phyloP scores from a whole-genome alignment of 2,329 filamentous ascomycete genomes.

The Metarhizium album region DNA sequence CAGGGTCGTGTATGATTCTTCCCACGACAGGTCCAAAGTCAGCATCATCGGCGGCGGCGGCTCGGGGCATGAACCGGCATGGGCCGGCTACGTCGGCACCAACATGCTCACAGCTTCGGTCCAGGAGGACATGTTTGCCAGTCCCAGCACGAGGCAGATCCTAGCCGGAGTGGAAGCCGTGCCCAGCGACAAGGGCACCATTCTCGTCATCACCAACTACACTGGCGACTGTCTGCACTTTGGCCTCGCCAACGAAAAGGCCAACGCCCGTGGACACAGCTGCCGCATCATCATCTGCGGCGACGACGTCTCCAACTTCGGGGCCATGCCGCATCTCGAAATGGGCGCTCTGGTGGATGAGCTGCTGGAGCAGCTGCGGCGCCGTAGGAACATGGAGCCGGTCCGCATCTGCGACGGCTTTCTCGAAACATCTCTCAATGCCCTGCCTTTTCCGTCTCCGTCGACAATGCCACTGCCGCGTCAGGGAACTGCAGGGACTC shows the following conservation, averaged over 20 bases:
- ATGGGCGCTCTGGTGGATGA: slow-evolving; percentile 44
- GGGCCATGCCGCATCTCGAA: slow-evolving; percentile 47
- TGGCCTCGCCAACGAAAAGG: slow-evolving; percentile 48
- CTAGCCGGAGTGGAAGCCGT: slow-evolving; percentile 45
- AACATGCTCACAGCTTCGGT: slow-evolving; percentile 53
- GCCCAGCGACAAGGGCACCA: slow-evolving; percentile 43
- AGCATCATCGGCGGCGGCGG: slow-evolving; percentile 44
- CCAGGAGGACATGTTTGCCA: slow-evolving; percentile 53
- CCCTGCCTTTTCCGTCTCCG: slow-evolving; percentile 57
- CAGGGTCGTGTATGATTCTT: slow-evolving; percentile 39
- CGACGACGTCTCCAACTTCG: slow-evolving; percentile 55
- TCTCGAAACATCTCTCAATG: slow-evolving; percentile 63
- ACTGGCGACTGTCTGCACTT: slow-evolving; percentile 55
- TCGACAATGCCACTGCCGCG: slow-evolving; percentile 47
- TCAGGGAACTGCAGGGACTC: slow-evolving; percentile 34
- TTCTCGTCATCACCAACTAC: slow-evolving; percentile 55
- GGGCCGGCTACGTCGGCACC: slow-evolving; percentile 51
- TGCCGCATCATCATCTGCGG: slow-evolving; percentile 50
- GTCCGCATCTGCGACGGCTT: slow-evolving; percentile 50
- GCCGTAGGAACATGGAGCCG: slow-evolving; percentile 36
- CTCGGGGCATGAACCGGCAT: slow-evolving; percentile 51
- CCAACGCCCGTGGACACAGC: slow-evolving; percentile 40
- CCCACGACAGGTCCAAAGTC: slow-evolving; percentile 32
- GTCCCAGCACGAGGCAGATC: slow-evolving; percentile 52
- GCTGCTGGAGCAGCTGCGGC: slow-evolving; percentile 37